Base-by-base conservation (phyloP, 78 protist genomes). In the Andalucia godoyi region DNA sequence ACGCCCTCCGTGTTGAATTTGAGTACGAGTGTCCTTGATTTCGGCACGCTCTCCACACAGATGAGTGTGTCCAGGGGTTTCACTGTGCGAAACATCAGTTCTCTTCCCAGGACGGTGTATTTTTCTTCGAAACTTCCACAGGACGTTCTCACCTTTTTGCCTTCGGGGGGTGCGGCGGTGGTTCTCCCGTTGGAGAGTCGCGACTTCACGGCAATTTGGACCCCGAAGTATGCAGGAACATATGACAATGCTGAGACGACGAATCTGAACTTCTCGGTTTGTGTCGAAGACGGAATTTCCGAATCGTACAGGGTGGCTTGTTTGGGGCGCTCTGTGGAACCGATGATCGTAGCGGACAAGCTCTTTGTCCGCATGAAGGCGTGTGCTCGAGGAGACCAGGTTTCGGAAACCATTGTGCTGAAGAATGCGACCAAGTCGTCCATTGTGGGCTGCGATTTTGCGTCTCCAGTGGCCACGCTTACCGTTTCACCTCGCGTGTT, bases 211-310 rank as follows among this genome's bases (percentile, higher is more conserved):
- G 54, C 47, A 9, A 23, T 25, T 25, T 18, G 18, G 13, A n/a
- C 15, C 27, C 15, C 15, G 54, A 18, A 51, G 54, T 17, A 17
- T 17, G 17, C 61, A 21, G 36, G 32, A 15, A 13, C 50, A 21
- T 61, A 46, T 15, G 36, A 46, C 13, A n/a, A n/a, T n/a, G n/a
- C 36, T 15, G 23, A 61, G 41, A 37, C 37, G 38, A n/a, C 12
- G 8, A 15, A 10, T 64, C 54, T 43, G 47, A 64, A 64, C 70
- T 7, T 52, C 38, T 27, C 34, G 69, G 40, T n/a, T n/a, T n/a
- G n/a, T n/a, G n/a, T n/a, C n/a, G 40, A 51, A 43, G 63, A 51
- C 9, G 55, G 21, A n/a, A 9, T 32, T 15, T 10, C 32, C 59
- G 17, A 43, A 7, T 15, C 7, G 52, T 18, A 29, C 25, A 47